phyloP scores from a whole-genome alignment of 108 stramenopile species.

The Pseudonitzschia pungens region DNA sequence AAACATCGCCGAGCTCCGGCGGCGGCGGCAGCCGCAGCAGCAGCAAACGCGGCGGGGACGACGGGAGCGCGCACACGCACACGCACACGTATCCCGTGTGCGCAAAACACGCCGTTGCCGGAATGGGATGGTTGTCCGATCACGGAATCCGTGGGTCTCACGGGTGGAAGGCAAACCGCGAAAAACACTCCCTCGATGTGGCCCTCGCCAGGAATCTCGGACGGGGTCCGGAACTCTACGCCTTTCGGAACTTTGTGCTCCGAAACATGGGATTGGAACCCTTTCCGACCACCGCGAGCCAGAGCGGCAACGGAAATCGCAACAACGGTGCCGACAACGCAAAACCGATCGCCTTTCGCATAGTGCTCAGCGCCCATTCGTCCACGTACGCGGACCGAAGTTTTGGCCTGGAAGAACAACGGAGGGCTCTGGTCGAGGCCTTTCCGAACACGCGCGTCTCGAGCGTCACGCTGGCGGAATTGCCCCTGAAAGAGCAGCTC shows the following conservation, averaged over 20 bases:
- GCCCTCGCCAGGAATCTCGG: constrained; percentile 36
- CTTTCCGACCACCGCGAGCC: constrained; percentile 2
- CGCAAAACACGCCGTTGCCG: constrained; percentile 47
- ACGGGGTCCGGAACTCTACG: constrained; percentile 36
- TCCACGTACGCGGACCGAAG: constrained; percentile 36
- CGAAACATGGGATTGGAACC: constrained; percentile 34
- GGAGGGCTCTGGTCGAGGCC: constrained; percentile 16
- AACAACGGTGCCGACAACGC: too few relatives aligned
- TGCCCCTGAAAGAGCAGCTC: constrained; percentile 42
- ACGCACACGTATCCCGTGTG: constrained; percentile 27
- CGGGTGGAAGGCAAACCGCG: constrained; percentile 34
- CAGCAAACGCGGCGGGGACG: neutral
- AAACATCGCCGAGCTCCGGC: neutral
- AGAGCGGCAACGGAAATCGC: too few relatives aligned
- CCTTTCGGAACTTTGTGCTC: constrained; percentile 47
- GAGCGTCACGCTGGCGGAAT: constrained; percentile 22
- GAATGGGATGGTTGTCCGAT: constrained; percentile 56
- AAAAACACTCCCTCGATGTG: constrained; percentile 18
- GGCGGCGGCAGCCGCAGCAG: neutral
- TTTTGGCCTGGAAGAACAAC: constrained; percentile 36
- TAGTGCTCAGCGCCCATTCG: constrained; percentile 45
- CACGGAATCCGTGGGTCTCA: constrained; percentile 47
- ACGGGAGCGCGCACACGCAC: neutral
- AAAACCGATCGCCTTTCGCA: constrained; percentile 11
- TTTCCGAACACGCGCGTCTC: constrained; percentile 30